Evolutionary conservation across 768 basidiomycete species (phyloP).

Genomic region (Hericium erinaceus): DNA sequence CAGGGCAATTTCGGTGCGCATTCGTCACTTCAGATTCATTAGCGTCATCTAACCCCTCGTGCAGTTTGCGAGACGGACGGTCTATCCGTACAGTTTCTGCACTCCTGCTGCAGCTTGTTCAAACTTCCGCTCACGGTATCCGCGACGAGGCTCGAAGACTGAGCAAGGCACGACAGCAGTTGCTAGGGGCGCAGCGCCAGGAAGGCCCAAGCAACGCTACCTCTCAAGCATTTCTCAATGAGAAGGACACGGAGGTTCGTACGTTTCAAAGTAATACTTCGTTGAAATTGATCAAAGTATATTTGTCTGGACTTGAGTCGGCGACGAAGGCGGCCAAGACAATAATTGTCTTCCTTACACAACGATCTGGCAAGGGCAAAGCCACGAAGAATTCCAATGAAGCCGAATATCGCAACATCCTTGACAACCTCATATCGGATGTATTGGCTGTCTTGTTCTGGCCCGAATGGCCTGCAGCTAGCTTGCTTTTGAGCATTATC

Average conservation of each 20-base stretch:
- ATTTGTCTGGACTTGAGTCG: conserved; percentile 65
- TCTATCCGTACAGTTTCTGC: conserved; percentile 93
- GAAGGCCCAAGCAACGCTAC: conserved; percentile 43
- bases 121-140: conserved; percentile 89
- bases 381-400: conserved; percentile 87
- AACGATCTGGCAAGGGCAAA: conserved; percentile 76
- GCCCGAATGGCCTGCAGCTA: conserved; percentile 97
- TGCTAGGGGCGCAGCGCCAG: conserved; percentile 50
- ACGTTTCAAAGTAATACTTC: neutral
- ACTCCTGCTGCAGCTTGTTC: conserved; percentile 88
- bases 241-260: conserved; percentile 56
- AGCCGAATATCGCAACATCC: conserved; percentile 85
- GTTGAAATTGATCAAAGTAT: conserved; percentile 20
- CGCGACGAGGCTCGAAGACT: conserved; percentile 56
- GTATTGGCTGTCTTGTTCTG: conserved; percentile 81
- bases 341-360: conserved; percentile 37
- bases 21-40: neutral
- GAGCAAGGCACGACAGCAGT: conserved; percentile 52
- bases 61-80: conserved; percentile 81
- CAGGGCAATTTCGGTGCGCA: conserved; percentile 77
- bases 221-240: conserved; percentile 42
- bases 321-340: conserved; percentile 80
- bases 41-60: neutral
- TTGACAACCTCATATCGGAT: conserved; percentile 87
- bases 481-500: conserved; percentile 68